phyloP scores from a whole-genome alignment of 257 asterid species.

The Capsicum chinense region DNA sequence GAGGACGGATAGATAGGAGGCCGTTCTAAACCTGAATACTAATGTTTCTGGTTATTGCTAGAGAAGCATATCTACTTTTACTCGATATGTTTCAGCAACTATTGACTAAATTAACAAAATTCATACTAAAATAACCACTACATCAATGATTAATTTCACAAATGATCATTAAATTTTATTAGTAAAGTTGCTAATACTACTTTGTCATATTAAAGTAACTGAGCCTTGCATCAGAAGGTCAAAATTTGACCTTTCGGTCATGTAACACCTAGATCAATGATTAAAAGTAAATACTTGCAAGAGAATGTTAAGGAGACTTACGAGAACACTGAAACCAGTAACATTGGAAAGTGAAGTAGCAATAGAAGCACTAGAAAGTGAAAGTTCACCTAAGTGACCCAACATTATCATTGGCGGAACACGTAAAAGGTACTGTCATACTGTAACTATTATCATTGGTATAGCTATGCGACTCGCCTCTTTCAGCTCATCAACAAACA shows the following conservation, averaged over 20 bases:
- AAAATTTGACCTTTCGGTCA: too few species aligned
- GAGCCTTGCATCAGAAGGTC: too few species aligned
- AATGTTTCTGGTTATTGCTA: not conserved
- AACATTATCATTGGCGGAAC: constrained; percentile 65
- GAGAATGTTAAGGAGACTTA: constrained; percentile 22
- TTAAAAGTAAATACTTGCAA: not conserved
- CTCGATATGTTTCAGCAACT: not conserved
- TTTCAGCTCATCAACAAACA: constrained; percentile 47
- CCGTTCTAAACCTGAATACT: not conserved
- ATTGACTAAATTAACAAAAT: not conserved
- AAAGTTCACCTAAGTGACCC: constrained; percentile 57
- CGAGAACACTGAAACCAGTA: constrained; percentile 58
- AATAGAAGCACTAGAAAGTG: constrained; percentile 60
- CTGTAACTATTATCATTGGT: constrained; percentile 68
- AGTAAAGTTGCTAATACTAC: too few species aligned
- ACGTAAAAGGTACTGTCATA: constrained; percentile 58
- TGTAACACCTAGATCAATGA: too few species aligned
- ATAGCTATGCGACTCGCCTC: constrained; percentile 59
- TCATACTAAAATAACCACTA: not conserved
- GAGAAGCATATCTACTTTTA: not conserved
- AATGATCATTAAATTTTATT: too few species aligned
- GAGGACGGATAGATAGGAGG: not conserved
- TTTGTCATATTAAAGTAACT: too few species aligned
- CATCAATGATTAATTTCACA: not conserved
- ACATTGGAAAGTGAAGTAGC: constrained; percentile 67